phyloP scores from a whole-genome alignment of 2,329 filamentous ascomycete species.

The Waltergamsia citrina region DNA sequence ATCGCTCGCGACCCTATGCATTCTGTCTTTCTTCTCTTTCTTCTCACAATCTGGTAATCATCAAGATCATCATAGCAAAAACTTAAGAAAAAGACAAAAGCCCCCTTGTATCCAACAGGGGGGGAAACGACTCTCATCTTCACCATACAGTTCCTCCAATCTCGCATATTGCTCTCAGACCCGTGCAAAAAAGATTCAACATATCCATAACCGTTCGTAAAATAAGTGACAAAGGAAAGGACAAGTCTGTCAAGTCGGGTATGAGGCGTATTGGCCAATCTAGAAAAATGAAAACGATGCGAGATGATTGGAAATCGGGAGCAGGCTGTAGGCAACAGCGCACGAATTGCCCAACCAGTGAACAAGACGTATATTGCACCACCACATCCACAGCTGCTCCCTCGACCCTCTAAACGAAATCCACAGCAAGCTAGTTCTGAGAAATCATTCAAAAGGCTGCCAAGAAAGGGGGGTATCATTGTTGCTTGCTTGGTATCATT shows the following conservation, averaged over 20 bases:
- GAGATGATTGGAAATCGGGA: neutral
- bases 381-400: neutral
- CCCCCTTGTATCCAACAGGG: neutral
- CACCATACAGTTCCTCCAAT: conserved; percentile 3
- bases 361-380: neutral
- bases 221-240: conserved; percentile 1
- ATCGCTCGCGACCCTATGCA: conserved; percentile 24
- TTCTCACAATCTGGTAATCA: conserved; percentile 3
- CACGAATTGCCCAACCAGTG: neutral
- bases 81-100: too few relatives aligned
- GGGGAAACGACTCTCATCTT: neutral
- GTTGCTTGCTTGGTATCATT: conserved; percentile 3
- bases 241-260: neutral
- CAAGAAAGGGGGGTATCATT: neutral
- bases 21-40: too few relatives aligned
- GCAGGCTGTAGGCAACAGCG: too few relatives aligned
- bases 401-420: neutral
- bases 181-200: neutral
- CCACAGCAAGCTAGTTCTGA: neutral
- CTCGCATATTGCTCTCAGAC: conserved; percentile 1
- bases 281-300: neutral
- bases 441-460: neutral
- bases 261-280: neutral
- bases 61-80: conserved; percentile 4
- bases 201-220: conserved; percentile 1